Evolutionary conservation across 2,329 filamentous ascomycete species (phyloP).

Genomic region (Nemania serpens): DNA sequence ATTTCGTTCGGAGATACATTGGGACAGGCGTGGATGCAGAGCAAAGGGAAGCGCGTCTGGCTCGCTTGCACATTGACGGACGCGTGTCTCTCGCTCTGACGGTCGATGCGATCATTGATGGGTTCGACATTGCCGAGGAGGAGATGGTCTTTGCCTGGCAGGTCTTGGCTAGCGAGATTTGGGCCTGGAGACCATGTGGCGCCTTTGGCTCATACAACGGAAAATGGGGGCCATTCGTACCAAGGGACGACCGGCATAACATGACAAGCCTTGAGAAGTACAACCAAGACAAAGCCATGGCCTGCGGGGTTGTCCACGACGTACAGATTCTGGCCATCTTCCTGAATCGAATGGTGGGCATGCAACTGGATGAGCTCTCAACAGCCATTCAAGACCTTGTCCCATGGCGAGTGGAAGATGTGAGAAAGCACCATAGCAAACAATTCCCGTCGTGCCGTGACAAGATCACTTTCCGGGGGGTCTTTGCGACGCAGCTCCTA

Average conservation of each 20-base stretch:
- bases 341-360: not conserved
- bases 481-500: conserved; percentile 5
- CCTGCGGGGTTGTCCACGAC: not conserved
- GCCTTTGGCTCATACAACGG: not conserved
- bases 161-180: not conserved
- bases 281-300: conserved; percentile 2
- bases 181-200: not conserved
- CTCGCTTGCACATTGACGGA: not conserved
- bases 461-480: conserved; percentile 3
- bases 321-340: not conserved
- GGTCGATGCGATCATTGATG: not conserved
- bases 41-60: not conserved
- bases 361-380: conserved; percentile 4
- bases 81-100: not conserved
- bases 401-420: not conserved
- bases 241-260: conserved; percentile 10
- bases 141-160: conserved; percentile 13
- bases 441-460: not conserved
- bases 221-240: conserved; percentile 7
- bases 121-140: conserved; percentile 14
- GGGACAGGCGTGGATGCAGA: not conserved
- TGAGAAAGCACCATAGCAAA: not conserved
- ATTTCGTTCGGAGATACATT: not conserved
- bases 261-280: conserved; percentile 6
- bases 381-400: not conserved